Percentiles rank a stretch among this genome's conserved stretches.
Evolutionary conservation across 345 rosid genomes (phyloP).

Genomic region (Alliaria petiolata): DNA sequence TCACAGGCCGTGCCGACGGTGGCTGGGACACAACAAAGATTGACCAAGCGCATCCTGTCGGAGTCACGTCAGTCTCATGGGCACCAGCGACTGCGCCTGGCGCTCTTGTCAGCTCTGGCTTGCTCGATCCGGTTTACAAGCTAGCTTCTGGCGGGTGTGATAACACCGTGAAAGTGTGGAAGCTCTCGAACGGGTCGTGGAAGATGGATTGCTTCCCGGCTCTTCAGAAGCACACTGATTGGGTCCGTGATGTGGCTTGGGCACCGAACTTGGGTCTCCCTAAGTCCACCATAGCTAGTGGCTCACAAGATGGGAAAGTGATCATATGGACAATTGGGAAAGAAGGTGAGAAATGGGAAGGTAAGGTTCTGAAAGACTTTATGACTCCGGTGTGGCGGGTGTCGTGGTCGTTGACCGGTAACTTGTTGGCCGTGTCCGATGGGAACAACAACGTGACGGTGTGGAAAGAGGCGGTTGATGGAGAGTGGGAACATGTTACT

Average conservation of each 20-base stretch:
- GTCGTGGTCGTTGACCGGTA: conserved; percentile 66
- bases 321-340: conserved; percentile 54
- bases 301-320: conserved; percentile 64
- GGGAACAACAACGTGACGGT: conserved; percentile 54
- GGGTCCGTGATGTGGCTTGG: conserved; percentile 77
- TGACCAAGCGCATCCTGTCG: conserved; percentile 65
- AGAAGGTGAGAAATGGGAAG: conserved; percentile 67
- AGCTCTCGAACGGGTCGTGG: conserved; percentile 50
- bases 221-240: conserved; percentile 56
- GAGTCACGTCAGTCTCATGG: conserved; percentile 68
- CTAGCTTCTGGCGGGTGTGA: conserved; percentile 67
- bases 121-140: conserved; percentile 55
- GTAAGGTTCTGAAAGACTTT: conserved; percentile 58
- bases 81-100: conserved; percentile 59
- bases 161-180: conserved; percentile 64
- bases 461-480: conserved; percentile 67
- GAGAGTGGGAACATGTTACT: conserved; percentile 60
- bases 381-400: conserved; percentile 62
- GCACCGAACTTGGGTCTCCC: conserved; percentile 74
- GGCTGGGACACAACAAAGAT: conserved; percentile 63
- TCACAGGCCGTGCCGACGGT: conserved; percentile 56
- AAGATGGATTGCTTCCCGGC: conserved; percentile 64
- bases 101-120: conserved; percentile 48
- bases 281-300: conserved; percentile 64
- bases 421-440: conserved; percentile 57